A percentile compares a stretch with the other conserved stretches of the same genome.
phyloP scores from a whole-genome alignment of 345 rosid genomes.

The Brassica rapa region DNA sequence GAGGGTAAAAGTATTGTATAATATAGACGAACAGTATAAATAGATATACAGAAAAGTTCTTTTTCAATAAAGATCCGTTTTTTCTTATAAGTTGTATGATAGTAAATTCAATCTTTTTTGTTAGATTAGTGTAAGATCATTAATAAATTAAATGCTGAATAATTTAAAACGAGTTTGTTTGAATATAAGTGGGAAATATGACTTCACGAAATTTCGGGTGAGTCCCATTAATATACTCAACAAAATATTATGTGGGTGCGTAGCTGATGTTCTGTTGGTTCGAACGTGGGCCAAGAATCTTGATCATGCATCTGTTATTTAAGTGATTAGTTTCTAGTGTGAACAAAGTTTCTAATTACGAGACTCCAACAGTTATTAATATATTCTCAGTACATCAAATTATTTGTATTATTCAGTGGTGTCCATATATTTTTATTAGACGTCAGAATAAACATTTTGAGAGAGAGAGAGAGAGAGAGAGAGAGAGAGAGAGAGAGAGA shows the following conservation, averaged over 20 bases:
- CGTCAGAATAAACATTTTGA: constrained; percentile 17
- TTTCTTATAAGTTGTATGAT: neutral
- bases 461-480: too few species aligned
- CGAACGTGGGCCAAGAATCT: constrained; percentile 35
- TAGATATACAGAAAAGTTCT: neutral
- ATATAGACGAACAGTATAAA: neutral
- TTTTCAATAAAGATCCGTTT: neutral
- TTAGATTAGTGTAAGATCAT: neutral
- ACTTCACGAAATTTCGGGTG: constrained; percentile 19
- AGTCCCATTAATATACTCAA: constrained; percentile 30
- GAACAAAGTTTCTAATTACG: constrained; percentile 10
- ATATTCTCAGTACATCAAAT: constrained; percentile 13
- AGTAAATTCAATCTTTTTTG: neutral
- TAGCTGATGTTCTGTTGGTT: constrained; percentile 19
- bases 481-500: too few species aligned
- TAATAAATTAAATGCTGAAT: constrained; percentile 11
- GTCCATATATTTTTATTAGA: constrained; percentile 19
- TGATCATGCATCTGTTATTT: constrained; percentile 30
- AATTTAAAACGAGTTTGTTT: constrained; percentile 11
- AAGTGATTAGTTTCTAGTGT: constrained; percentile 16
- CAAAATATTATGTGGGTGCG: constrained; percentile 34
- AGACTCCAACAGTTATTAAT: constrained; percentile 11
- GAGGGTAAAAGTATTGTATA: neutral
- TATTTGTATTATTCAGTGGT: constrained; percentile 10
- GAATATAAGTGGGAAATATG: constrained; percentile 17